phyloP scores from a whole-genome alignment of 441 rosid species.

The Pelargonium exstipulatum region DNA sequence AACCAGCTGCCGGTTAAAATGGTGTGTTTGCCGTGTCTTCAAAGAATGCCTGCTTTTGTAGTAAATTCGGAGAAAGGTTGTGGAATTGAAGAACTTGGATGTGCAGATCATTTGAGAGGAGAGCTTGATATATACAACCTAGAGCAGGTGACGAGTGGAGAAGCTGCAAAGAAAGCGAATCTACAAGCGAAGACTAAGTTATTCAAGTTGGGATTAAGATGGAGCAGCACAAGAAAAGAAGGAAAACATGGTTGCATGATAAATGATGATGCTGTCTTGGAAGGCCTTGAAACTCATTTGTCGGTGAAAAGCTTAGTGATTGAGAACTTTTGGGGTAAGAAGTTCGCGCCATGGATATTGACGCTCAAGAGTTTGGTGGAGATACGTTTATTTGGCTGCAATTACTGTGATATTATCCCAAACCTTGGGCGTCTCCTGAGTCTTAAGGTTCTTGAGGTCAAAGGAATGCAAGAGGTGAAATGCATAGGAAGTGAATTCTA shows the following conservation, averaged over 20 bases:
- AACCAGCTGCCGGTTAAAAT: slow-evolving; percentile 11
- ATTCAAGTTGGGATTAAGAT: slow-evolving; percentile 3
- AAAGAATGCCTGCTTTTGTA: slow-evolving; percentile 11
- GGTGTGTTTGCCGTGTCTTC: slow-evolving; percentile 9
- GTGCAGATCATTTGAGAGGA: slow-evolving; percentile 19
- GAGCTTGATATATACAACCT: slow-evolving; percentile 12
- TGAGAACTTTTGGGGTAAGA: neutral
- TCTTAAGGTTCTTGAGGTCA: neutral
- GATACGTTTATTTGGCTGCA: neutral
- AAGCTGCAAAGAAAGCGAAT: slow-evolving; percentile 23
- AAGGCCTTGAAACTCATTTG: neutral
- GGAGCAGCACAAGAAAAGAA: slow-evolving; percentile 1
- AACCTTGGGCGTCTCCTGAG: neutral
- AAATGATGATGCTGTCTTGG: neutral
- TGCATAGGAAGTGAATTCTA: slow-evolving; percentile 5
- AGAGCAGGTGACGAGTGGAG: slow-evolving; percentile 13
- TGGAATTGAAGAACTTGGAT: slow-evolving; percentile 21
- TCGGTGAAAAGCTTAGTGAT: neutral
- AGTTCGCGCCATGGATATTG: neutral
- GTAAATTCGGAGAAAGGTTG: slow-evolving; percentile 17
- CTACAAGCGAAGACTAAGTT: slow-evolving; percentile 7
- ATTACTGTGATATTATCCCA: neutral
- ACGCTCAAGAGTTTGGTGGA: neutral
- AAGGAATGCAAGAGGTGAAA: neutral
- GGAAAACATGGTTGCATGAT: too few species aligned